These are phyloP conservation scores for Candida nemodendra DNA, from an alignment of 805 yeast species.

Conservation along the genomic window DNA sequence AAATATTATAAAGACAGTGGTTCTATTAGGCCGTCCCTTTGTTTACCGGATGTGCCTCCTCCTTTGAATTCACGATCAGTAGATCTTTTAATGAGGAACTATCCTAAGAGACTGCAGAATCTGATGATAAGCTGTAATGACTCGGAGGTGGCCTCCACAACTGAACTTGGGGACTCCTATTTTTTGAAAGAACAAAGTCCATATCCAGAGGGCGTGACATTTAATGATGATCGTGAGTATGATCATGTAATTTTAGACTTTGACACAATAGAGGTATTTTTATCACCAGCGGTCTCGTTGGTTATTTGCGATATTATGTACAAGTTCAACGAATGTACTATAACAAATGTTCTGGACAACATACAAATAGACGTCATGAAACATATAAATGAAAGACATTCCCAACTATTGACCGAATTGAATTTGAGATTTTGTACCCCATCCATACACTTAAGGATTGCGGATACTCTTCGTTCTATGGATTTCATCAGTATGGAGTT, in stretches of 20 bases:
- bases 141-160: constrained; percentile 6
- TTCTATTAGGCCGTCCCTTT: constrained; percentile 55
- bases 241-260: constrained; percentile 56
- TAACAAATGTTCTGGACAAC: constrained; percentile 56
- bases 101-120: constrained; percentile 24
- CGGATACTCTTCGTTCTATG: constrained; percentile 11
- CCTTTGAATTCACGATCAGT: constrained; percentile 55
- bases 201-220: constrained; percentile 9
- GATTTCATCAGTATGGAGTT: constrained; percentile 33
- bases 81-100: constrained; percentile 39
- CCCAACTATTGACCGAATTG: constrained; percentile 31
- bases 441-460: constrained; percentile 29
- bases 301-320: constrained; percentile 33
- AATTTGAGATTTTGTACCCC: constrained; percentile 53
- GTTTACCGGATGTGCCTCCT: constrained; percentile 60
- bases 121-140: constrained; percentile 12
- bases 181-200: neutral
- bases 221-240: constrained; percentile 46
- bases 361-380: constrained; percentile 60
- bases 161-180: constrained; percentile 1
- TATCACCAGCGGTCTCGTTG: constrained; percentile 39
- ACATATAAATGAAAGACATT: constrained; percentile 30
- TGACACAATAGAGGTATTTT: constrained; percentile 45
- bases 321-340: constrained; percentile 38
- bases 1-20: constrained; percentile 50